Conservation (phyloP, 768 basidiomycete species). For the Austroboletus festivus region DNA sequence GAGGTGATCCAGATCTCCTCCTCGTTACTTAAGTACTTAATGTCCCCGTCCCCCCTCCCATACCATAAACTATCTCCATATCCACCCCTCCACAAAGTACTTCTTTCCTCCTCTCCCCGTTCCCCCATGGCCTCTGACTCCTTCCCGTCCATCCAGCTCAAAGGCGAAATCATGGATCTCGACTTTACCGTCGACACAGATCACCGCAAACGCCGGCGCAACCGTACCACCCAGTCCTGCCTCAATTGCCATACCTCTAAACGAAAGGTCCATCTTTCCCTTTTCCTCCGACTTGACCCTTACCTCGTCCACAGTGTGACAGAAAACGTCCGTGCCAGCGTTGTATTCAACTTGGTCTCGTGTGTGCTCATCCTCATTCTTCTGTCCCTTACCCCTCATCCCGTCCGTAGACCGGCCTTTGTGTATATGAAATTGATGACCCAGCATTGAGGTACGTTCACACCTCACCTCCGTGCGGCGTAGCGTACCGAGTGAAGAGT, state of each 20-base stretch:
- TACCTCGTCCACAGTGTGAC: slow-evolving; percentile 56
- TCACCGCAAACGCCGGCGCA: slow-evolving; percentile 82
- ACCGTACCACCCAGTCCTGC: slow-evolving; percentile 86
- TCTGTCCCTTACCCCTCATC: slow-evolving; percentile 7
- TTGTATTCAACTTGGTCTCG: slow-evolving; percentile 86
- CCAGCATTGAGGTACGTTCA: slow-evolving; percentile 64
- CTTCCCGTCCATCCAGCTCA: slow-evolving; percentile 57
- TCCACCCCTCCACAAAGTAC: slow-evolving; percentile 41
- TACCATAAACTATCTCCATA: slow-evolving; percentile 44
- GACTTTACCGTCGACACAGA: slow-evolving; percentile 71
- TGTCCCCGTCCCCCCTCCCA: slow-evolving; percentile 44
- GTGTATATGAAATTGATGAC: slow-evolving; percentile 93
- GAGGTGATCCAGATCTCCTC: slow-evolving; percentile 48
- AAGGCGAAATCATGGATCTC: slow-evolving; percentile 75
- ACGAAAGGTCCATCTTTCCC: slow-evolving; percentile 61
- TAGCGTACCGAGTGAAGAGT: not conserved
- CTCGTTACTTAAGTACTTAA: slow-evolving; percentile 50
- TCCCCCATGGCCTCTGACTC: slow-evolving; percentile 52
- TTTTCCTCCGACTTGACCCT: slow-evolving; percentile 1
- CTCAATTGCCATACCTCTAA: slow-evolving; percentile 93
- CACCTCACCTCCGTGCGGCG: not conserved
- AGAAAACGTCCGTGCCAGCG: slow-evolving; percentile 87
- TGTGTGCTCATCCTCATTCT: slow-evolving; percentile 31
- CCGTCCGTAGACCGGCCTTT: slow-evolving; percentile 73
- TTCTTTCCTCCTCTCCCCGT: slow-evolving; percentile 32